Conservation (phyloP, 1,284 basidiomycete species). For the Marasmius tenuissimus region DNA sequence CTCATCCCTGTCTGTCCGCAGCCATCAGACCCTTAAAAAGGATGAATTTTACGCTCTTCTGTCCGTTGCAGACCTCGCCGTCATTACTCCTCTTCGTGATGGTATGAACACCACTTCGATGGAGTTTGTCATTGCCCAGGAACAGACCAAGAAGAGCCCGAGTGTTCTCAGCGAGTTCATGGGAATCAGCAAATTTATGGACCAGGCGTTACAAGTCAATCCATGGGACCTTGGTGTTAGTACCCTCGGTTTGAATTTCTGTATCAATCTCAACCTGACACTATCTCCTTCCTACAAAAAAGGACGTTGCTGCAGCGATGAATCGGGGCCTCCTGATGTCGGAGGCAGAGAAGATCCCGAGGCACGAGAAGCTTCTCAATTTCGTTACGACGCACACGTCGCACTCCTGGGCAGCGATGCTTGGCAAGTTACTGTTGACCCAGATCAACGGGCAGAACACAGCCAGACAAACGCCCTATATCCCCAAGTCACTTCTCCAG, state of each 20-base stretch:
- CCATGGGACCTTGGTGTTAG: constrained; percentile 87
- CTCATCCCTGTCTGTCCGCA: constrained; percentile 27
- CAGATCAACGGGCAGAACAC: constrained; percentile 83
- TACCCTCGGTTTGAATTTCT: constrained; percentile 20
- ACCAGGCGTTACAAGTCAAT: constrained; percentile 47
- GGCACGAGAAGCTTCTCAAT: constrained; percentile 82
- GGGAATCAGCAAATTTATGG: constrained; percentile 91
- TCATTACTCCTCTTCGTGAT: constrained; percentile 95
- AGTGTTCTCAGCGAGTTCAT: constrained; percentile 91
- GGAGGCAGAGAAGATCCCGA: constrained; percentile 68
- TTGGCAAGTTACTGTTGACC: constrained; percentile 86
- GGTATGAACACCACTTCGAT: constrained; percentile 99
- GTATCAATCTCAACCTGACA: background rate
- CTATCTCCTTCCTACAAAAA: constrained; percentile 13
- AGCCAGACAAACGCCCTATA: constrained; percentile 84
- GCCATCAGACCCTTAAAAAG: constrained; percentile 95
- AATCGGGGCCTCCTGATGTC: constrained; percentile 86
- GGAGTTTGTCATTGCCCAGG: constrained; percentile 86
- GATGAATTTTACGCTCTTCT: constrained; percentile 99
- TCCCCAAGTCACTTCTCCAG: constrained; percentile 68
- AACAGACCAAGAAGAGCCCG: background rate
- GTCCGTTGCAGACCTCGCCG: constrained; percentile 90
- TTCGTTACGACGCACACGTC: constrained; percentile 93
- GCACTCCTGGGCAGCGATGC: constrained; percentile 92
- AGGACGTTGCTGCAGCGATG: constrained; percentile 95